phyloP scores from a whole-genome alignment of 257 asterid species.

The Nicotiana paniculata region DNA sequence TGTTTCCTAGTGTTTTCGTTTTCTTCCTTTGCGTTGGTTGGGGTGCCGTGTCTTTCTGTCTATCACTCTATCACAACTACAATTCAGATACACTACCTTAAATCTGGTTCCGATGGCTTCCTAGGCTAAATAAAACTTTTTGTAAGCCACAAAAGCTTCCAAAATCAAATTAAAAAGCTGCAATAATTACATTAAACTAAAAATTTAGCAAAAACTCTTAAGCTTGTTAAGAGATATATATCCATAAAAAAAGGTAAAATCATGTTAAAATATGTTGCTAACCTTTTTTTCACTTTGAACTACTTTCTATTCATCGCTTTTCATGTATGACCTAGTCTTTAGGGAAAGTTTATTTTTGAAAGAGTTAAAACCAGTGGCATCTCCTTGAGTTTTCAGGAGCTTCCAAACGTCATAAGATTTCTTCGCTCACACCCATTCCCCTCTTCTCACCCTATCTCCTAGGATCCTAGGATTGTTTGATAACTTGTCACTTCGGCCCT shows the following conservation, averaged over 20 bases:
- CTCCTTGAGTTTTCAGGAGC: background rate
- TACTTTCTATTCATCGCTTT: background rate
- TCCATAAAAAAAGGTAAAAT: background rate
- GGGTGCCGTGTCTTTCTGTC: background rate
- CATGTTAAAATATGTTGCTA: background rate
- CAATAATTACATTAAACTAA: background rate
- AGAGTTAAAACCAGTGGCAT: background rate
- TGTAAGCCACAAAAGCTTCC: background rate
- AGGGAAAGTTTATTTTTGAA: background rate
- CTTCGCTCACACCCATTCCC: background rate
- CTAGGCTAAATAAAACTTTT: background rate
- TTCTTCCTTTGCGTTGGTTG: background rate
- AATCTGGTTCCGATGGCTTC: background rate
- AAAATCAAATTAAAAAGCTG: background rate
- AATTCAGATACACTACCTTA: background rate
- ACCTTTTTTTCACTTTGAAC: background rate
- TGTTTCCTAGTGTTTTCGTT: background rate
- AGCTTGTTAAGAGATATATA: background rate
- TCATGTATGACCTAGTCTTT: background rate
- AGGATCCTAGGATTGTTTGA: background rate
- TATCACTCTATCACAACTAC: background rate
- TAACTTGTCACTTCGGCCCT: background rate
- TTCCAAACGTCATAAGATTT: background rate
- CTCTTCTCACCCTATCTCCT: background rate
- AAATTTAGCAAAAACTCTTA: background rate